phyloP scores from a whole-genome alignment of 176 grass and related monocot species.

The Juncus effusus region DNA sequence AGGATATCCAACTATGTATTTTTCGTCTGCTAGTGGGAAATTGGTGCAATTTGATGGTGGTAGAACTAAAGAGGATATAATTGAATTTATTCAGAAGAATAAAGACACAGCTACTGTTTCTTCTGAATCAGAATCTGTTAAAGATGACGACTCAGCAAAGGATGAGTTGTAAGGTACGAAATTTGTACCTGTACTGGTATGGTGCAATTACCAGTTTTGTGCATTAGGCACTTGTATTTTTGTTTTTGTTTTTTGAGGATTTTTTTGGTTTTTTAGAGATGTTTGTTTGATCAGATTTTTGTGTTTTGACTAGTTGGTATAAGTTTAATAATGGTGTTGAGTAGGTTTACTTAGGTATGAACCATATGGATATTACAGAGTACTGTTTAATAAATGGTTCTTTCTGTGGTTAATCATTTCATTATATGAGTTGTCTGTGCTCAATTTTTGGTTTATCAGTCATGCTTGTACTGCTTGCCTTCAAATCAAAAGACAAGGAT shows the following conservation, averaged over 20 bases:
- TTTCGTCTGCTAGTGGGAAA: slow-evolving; percentile 69
- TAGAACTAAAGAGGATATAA: slow-evolving; percentile 55
- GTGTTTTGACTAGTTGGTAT: neutral
- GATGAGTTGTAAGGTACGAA: slow-evolving; percentile 24
- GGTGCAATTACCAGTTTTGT: neutral
- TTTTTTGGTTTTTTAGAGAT: too few species aligned
- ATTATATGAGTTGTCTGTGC: too few species aligned
- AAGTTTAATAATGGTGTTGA: slow-evolving; percentile 21
- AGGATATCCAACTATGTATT: slow-evolving; percentile 90
- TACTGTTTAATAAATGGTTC: slow-evolving; percentile 23
- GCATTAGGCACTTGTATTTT: neutral
- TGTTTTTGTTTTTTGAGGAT: slow-evolving; percentile 6
- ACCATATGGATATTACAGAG: slow-evolving; percentile 15
- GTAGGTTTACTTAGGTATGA: slow-evolving; percentile 15
- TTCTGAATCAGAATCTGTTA: neutral
- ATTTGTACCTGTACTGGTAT: slow-evolving; percentile 7
- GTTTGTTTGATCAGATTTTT: slow-evolving; percentile 7
- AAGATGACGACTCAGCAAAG: slow-evolving; percentile 36
- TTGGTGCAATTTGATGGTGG: slow-evolving; percentile 35
- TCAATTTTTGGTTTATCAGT: too few species aligned
- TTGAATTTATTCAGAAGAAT: slow-evolving; percentile 63
- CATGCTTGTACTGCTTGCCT: too few species aligned
- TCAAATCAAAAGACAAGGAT: too few species aligned
- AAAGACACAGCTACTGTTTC: slow-evolving; percentile 37
- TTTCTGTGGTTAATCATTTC: neutral